Evolutionary conservation across 2,329 filamentous ascomycete species (phyloP).

Genomic region (Allantophomopsis lycopodina): DNA sequence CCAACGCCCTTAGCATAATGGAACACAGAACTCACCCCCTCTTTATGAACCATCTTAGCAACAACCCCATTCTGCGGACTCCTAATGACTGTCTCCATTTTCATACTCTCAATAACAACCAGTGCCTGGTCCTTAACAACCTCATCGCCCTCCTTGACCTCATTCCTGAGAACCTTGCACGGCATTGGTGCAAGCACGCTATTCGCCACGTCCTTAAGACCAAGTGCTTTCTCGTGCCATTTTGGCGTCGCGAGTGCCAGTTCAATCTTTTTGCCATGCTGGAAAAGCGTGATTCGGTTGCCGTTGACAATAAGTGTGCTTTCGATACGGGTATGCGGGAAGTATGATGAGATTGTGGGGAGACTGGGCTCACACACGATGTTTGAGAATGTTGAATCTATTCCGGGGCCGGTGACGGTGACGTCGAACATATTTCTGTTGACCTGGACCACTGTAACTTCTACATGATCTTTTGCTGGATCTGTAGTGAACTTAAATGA

Average conservation of each 20-base stretch:
- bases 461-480: slow-evolving; percentile 1
- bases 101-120: slow-evolving; percentile 85
- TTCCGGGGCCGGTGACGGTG: slow-evolving; percentile 31
- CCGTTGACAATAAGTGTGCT: slow-evolving; percentile 60
- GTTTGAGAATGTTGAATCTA: slow-evolving; percentile 19
- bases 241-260: slow-evolving; percentile 44
- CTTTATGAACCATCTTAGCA: slow-evolving; percentile 59
- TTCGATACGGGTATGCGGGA: slow-evolving; percentile 65
- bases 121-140: slow-evolving; percentile 80
- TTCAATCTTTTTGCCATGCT: slow-evolving; percentile 45
- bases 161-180: slow-evolving; percentile 86
- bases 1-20: slow-evolving; percentile 4
- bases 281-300: slow-evolving; percentile 64
- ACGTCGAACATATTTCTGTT: slow-evolving; percentile 22
- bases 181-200: slow-evolving; percentile 92
- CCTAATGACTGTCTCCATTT: slow-evolving; percentile 77
- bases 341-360: slow-evolving; percentile 54
- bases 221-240: slow-evolving; percentile 82
- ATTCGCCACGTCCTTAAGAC: slow-evolving; percentile 65
- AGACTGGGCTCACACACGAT: slow-evolving; percentile 33
- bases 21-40: slow-evolving; percentile 43
- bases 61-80: slow-evolving; percentile 61
- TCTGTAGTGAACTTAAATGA: slow-evolving; percentile 12
- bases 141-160: slow-evolving; percentile 66
- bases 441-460: slow-evolving; percentile 15